Conservation (phyloP, 2,329 filamentous ascomycete genomes). For the Paramyrothecium sp. region DNA sequence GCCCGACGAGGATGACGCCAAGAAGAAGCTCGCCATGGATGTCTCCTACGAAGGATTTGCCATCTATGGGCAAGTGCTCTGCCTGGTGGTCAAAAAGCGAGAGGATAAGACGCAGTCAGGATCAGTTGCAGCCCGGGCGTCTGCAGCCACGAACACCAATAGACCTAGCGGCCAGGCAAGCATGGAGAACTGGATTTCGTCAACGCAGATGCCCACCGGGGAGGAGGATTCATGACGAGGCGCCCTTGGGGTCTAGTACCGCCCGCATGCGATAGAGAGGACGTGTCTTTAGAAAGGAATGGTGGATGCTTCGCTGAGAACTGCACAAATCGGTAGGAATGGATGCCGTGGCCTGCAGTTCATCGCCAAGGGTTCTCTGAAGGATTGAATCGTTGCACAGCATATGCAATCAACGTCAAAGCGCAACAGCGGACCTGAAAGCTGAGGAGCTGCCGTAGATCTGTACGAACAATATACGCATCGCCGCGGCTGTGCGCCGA, state of each 20-base stretch:
- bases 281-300: not conserved
- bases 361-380: not conserved
- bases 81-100: constrained; percentile 80
- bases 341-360: not conserved
- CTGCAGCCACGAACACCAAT: constrained; percentile 18
- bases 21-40: constrained; percentile 86
- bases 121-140: constrained; percentile 22
- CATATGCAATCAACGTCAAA: not conserved
- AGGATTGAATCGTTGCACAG: not conserved
- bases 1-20: constrained; percentile 58
- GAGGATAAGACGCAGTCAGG: constrained; percentile 43
- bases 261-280: not conserved
- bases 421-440: not conserved
- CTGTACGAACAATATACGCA: not conserved
- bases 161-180: constrained; percentile 58
- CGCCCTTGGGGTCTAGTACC: not conserved
- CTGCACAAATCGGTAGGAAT: too few species aligned
- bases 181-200: constrained; percentile 84
- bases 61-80: constrained; percentile 91
- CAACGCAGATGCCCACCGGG: constrained; percentile 63
- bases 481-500: not conserved
- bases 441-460: not conserved
- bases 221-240: constrained; percentile 27
- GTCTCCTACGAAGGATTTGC: constrained; percentile 94
- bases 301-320: not conserved